Base-by-base conservation (phyloP, 345 rosid species). In the Chamaenerion angustifolium region DNA sequence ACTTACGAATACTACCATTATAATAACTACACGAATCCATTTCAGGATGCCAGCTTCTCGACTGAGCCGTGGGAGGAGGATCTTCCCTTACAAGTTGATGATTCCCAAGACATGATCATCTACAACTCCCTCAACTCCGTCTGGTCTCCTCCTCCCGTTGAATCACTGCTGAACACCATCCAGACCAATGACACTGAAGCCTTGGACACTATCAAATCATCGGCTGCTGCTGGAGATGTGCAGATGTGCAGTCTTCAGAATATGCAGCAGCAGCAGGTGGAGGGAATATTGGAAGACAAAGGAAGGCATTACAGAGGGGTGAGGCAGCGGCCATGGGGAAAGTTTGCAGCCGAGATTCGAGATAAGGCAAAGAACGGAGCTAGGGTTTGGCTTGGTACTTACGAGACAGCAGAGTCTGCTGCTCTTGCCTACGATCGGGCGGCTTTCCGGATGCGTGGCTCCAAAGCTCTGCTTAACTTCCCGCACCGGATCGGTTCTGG, bases 101-200 rank as follows among this genome's bases (percentile, higher is more conserved):
- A 78, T 10, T 72, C 85, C 12, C 75, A 78, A 52, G 81, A 78
- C 65, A 75, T 73, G 81, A 67, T 71, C 52, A 59, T 78, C 12
- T 75, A 70, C 75, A 62, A 68, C 62, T 58, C 68, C 56, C 55
- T 65, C 18, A 76, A 78, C 64, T 70, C 62, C 45, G 78, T 79
- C 37, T 75, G 84, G 84, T 62, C 78, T 7, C 81, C 78, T 13
- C 6, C 21, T 6, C 21, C 17, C 11, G 6, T 45, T 56, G 41
- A n/a, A 42, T 23, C 47, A 42, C 31, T 57, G 40, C 16, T 16
- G 6, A 21, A 19, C 10, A 6, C 49, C 25, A 10, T 27, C 37
- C 4, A 23, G 16, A 11, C 15, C 40, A 21, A 21, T 4, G 25
- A 21, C 25, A 21, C 25, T 1, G 25, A 21, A 21, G 25, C 25